These are phyloP conservation scores for Vitis hybrid DNA, from an alignment of 177 flowering plant genomes.

Conservation along the genomic window DNA sequence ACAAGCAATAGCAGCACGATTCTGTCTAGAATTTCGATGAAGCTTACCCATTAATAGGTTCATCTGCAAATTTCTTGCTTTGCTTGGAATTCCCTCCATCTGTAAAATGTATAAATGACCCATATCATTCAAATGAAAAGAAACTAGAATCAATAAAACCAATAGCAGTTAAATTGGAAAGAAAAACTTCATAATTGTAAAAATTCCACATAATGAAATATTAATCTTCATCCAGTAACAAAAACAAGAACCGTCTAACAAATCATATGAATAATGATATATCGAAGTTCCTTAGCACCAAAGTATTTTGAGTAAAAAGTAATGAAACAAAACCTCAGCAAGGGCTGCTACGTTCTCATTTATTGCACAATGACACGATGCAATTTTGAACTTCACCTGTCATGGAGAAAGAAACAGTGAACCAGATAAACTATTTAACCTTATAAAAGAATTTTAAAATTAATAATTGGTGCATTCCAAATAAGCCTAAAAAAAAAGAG, in stretches of 20 bases:
- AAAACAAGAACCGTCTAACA: neutral
- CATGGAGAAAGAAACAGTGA: constrained; percentile 6
- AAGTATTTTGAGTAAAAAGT: neutral
- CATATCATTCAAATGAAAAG: neutral
- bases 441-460: neutral
- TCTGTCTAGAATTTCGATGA: constrained; percentile 69
- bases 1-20: constrained; percentile 74
- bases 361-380: constrained; percentile 69
- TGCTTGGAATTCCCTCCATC: constrained; percentile 95
- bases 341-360: constrained; percentile 77
- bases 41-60: constrained; percentile 86
- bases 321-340: constrained; percentile 55
- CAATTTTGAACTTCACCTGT: constrained; percentile 90
- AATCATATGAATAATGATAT: neutral
- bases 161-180: neutral
- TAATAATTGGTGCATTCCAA: neutral
- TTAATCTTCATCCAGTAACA: neutral
- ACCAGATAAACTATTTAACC: neutral
- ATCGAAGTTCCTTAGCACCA: neutral
- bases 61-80: constrained; percentile 85
- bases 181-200: neutral
- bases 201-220: neutral
- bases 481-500: neutral
- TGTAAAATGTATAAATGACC: constrained; percentile 21
- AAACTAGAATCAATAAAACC: neutral